A percentile compares a stretch with the other conserved stretches of the same genome.
Conservation (phyloP, 768 basidiomycete species). For the Phanerochaete carnosa region DNA sequence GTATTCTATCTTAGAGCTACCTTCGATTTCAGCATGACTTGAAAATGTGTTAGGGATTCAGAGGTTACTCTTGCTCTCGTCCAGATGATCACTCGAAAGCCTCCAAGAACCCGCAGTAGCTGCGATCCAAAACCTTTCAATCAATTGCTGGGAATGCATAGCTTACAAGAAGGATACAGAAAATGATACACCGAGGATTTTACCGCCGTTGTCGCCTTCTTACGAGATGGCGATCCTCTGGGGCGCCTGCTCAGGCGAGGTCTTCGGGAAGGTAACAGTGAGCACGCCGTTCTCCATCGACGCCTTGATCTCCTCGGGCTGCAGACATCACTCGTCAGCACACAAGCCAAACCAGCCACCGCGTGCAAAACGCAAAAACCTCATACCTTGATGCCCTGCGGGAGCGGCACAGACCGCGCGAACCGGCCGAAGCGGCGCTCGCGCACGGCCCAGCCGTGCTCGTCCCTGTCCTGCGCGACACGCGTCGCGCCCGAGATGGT, state of each 20-base stretch:
- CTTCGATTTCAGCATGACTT: no score
- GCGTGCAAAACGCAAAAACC: background rate
- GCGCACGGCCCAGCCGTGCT: constrained; percentile 31
- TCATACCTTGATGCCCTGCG: constrained; percentile 16
- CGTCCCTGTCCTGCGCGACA: constrained; percentile 30
- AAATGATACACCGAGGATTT: no score
- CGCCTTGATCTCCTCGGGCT: constrained; percentile 29
- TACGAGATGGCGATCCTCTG: constrained; percentile 17
- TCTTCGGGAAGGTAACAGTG: constrained; percentile 26
- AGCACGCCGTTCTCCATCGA: constrained; percentile 27
- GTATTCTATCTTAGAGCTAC: no score
- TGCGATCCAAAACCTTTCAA: background rate
- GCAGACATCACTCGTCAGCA: background rate
- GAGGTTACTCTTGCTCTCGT: no score
- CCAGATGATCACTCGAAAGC: no score
- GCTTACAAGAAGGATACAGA: background rate
- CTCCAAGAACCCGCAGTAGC: background rate
- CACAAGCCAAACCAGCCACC: no score
- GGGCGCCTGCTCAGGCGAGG: constrained; percentile 20
- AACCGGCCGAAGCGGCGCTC: constrained; percentile 29
- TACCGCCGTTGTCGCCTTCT: no score
- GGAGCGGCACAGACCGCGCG: constrained; percentile 20
- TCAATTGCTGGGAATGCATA: background rate
- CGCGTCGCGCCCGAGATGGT: constrained; percentile 48
- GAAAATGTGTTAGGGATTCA: no score